phyloP scores from a whole-genome alignment of 352 stramenopile genomes.

The Thalassiosira gravida region DNA sequence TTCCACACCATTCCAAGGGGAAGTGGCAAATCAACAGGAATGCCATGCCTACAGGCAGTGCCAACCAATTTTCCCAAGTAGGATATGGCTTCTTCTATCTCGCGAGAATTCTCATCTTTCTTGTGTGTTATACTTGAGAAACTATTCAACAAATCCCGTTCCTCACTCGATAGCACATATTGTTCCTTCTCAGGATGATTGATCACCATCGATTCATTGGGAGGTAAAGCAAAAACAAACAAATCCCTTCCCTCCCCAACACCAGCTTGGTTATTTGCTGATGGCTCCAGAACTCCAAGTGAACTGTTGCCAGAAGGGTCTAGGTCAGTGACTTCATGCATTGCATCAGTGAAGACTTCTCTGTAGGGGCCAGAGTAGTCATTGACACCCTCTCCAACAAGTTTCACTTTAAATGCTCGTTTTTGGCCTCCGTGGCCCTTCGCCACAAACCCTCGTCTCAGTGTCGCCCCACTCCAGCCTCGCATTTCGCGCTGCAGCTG shows the following conservation, averaged over 20 bases:
- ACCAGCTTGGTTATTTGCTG: slow-evolving; percentile 72
- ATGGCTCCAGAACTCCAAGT: slow-evolving; percentile 77
- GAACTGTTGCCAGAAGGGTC: slow-evolving; percentile 56
- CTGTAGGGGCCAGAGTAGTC: slow-evolving; percentile 98
- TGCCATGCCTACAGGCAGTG: slow-evolving; percentile 92
- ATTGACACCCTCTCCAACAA: slow-evolving; percentile 97
- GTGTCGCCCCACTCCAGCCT: slow-evolving; percentile 90
- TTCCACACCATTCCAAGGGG: slow-evolving; percentile 80
- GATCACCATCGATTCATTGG: slow-evolving; percentile 17
- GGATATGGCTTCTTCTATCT: slow-evolving; percentile 91
- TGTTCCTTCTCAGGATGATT: slow-evolving; percentile 39
- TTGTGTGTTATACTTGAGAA: slow-evolving; percentile 87
- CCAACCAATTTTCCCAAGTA: slow-evolving; percentile 96
- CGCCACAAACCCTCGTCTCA: slow-evolving; percentile 94
- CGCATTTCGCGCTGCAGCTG: slow-evolving; percentile 96
- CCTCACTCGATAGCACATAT: slow-evolving; percentile 70
- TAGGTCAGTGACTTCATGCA: slow-evolving; percentile 91
- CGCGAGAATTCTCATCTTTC: slow-evolving; percentile 83
- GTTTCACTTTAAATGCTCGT: slow-evolving; percentile 98
- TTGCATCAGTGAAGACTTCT: slow-evolving; percentile 95
- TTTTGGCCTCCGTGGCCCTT: slow-evolving; percentile 96
- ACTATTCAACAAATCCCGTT: slow-evolving; percentile 64
- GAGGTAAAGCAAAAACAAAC: slow-evolving; percentile 76
- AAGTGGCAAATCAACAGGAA: slow-evolving; percentile 86
- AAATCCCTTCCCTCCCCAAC: slow-evolving; percentile 81